Conservation (phyloP, 306 rosid species). For the Sophora flavescens region DNA sequence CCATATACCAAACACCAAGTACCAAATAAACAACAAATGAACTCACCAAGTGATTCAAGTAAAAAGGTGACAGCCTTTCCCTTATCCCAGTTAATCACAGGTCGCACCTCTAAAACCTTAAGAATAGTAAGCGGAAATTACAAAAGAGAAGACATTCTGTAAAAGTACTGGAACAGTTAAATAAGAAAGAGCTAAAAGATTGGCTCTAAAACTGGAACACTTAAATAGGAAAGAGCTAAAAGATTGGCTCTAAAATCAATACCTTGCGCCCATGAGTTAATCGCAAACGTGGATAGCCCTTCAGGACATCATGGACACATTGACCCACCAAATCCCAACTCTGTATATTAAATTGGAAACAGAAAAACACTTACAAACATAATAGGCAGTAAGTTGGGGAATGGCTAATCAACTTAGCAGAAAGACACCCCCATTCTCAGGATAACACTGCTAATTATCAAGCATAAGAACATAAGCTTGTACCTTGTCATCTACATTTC, state of each 20-base stretch:
- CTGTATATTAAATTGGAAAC: constrained; percentile 52
- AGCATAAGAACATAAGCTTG: constrained; percentile 29
- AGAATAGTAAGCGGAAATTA: constrained; percentile 21
- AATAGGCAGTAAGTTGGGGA: not conserved
- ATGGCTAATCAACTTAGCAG: not conserved
- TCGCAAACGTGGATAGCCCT: constrained; percentile 71
- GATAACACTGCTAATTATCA: not conserved
- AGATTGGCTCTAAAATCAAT: constrained; percentile 31
- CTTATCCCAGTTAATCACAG: constrained; percentile 92
- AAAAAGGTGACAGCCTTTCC: constrained; percentile 96
- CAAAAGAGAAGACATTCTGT: not conserved
- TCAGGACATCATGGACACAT: constrained; percentile 69
- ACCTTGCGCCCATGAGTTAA: constrained; percentile 97
- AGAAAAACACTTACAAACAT: constrained; percentile 24
- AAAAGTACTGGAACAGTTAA: not conserved
- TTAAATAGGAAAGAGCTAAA: not conserved
- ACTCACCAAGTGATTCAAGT: constrained; percentile 93
- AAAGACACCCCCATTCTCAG: not conserved
- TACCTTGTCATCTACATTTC: constrained; percentile 93
- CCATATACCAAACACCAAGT: not conserved
- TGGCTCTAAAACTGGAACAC: constrained; percentile 3
- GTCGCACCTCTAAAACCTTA: constrained; percentile 97
- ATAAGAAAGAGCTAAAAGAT: constrained; percentile 3
- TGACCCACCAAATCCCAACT: constrained; percentile 75
- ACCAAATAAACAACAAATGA: constrained; percentile 20